These are phyloP conservation scores for Termitomyces sp. DNA, from an alignment of 768 basidiomycete species.

Conservation along the genomic window DNA sequence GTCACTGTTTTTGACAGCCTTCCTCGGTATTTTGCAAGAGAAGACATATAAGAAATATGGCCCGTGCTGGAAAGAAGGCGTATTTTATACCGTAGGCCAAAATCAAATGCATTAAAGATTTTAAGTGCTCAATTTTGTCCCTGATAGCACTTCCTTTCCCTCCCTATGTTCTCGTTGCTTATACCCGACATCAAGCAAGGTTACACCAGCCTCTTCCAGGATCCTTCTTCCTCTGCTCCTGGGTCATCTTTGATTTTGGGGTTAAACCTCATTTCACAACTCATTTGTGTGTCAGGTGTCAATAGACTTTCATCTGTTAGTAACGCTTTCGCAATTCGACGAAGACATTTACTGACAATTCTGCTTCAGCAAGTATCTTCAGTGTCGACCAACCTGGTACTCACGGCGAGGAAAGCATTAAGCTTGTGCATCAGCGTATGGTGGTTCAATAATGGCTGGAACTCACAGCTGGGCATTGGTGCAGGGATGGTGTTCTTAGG, in stretches of 20 bases:
- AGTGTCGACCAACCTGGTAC: conserved; percentile 75
- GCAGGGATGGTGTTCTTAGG: conserved; percentile 73
- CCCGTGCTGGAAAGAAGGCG: conserved; percentile 75
- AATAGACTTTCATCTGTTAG: conserved; percentile 76
- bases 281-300: conserved; percentile 79
- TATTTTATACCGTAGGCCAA: conserved; percentile 72
- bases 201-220: conserved; percentile 39
- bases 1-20: conserved; percentile 63
- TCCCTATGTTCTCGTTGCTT: conserved; percentile 72
- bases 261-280: conserved; percentile 67
- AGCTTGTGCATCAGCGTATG: conserved; percentile 79
- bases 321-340: conserved; percentile 8
- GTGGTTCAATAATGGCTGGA: conserved; percentile 79
- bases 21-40: conserved; percentile 74
- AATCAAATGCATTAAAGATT: neutral
- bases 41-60: conserved; percentile 70
- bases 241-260: conserved; percentile 53
- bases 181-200: conserved; percentile 51
- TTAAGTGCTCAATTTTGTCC: neutral
- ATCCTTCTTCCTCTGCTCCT: conserved; percentile 25
- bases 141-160: conserved; percentile 66
- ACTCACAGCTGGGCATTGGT: conserved; percentile 55
- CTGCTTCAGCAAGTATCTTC: conserved; percentile 59
- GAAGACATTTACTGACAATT: neutral
- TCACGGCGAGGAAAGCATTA: conserved; percentile 77